Evolutionary conservation across 2,329 filamentous ascomycete species (phyloP).

Genomic region (Boeremia exigua): DNA sequence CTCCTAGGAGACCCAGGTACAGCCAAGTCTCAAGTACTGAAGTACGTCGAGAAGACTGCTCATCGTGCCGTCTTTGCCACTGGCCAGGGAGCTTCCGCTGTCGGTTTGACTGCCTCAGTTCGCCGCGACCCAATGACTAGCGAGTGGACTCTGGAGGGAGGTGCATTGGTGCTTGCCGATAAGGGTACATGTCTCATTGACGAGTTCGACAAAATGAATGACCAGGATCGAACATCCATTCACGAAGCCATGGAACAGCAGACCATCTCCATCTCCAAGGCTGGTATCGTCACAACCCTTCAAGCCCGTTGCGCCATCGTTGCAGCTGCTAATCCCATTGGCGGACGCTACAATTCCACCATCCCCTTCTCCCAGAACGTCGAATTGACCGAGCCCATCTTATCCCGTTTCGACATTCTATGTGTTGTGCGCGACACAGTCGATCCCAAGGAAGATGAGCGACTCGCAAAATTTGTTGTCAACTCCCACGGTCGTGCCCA

Average conservation of each 20-base stretch:
- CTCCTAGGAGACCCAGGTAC: slow-evolving; percentile 97
- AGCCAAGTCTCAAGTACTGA: slow-evolving; percentile 95
- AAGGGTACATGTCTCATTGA: slow-evolving; percentile 95
- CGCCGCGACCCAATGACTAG: slow-evolving; percentile 92
- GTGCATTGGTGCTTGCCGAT: slow-evolving; percentile 92
- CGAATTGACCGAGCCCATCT: slow-evolving; percentile 92
- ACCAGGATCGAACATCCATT: slow-evolving; percentile 96
- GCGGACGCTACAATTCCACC: slow-evolving; percentile 94
- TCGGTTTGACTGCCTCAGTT: slow-evolving; percentile 96
- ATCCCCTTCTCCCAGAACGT: slow-evolving; percentile 97
- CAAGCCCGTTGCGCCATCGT: slow-evolving; percentile 97
- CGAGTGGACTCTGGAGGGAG: slow-evolving; percentile 97
- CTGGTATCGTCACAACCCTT: slow-evolving; percentile 95
- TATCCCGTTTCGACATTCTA: slow-evolving; percentile 97
- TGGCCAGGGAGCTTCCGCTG: slow-evolving; percentile 93
- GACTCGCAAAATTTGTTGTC: slow-evolving; percentile 92
- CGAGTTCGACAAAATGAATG: slow-evolving; percentile 99
- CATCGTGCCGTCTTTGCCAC: slow-evolving; percentile 97
- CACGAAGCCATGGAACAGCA: slow-evolving; percentile 99
- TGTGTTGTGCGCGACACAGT: slow-evolving; percentile 96
- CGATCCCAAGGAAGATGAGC: slow-evolving; percentile 89
- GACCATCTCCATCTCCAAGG: slow-evolving; percentile 98
- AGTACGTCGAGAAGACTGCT: slow-evolving; percentile 97
- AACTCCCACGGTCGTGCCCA: slow-evolving; percentile 93
- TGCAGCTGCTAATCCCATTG: slow-evolving; percentile 94